A percentile compares a stretch with the other conserved stretches of the same genome.
Evolutionary conservation across 2,329 filamentous ascomycete species (phyloP).

Genomic region (Ascochyta lentis): DNA sequence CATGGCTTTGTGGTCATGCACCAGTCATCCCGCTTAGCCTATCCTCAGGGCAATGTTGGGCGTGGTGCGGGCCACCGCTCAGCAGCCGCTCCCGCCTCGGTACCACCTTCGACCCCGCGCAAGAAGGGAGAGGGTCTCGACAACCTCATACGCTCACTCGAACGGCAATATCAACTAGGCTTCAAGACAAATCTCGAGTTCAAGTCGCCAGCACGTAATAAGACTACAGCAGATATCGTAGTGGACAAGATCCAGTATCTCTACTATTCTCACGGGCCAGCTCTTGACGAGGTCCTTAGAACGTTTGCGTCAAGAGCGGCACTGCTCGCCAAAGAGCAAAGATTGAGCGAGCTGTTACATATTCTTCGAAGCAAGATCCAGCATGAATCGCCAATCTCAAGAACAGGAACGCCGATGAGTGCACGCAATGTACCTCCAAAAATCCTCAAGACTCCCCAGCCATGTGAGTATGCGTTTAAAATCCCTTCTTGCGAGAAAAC

Average conservation of each 20-base stretch:
- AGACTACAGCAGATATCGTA: constrained; percentile 19
- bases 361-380: constrained; percentile 18
- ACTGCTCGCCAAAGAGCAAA: not conserved
- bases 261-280: constrained; percentile 20
- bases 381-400: not conserved
- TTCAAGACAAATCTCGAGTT: constrained; percentile 18
- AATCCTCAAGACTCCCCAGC: constrained; percentile 3
- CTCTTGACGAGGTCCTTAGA: constrained; percentile 24
- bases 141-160: constrained; percentile 26
- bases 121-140: constrained; percentile 24
- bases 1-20: constrained; percentile 14
- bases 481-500: not conserved
- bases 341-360: constrained; percentile 17
- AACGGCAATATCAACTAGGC: constrained; percentile 31
- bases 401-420: constrained; percentile 10
- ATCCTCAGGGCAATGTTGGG: not conserved
- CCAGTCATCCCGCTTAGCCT: constrained; percentile 10
- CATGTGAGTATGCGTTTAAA: constrained; percentile 18
- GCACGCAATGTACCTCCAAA: constrained; percentile 16
- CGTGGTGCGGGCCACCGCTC: constrained; percentile 6
- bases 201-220: constrained; percentile 31
- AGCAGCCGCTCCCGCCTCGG: constrained; percentile 18
- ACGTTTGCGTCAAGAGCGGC: constrained; percentile 24
- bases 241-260: constrained; percentile 26
- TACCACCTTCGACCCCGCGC: constrained; percentile 23